These are phyloP conservation scores for Favolaschia claudopus DNA, from an alignment of 768 basidiomycete species.

Conservation along the genomic window DNA sequence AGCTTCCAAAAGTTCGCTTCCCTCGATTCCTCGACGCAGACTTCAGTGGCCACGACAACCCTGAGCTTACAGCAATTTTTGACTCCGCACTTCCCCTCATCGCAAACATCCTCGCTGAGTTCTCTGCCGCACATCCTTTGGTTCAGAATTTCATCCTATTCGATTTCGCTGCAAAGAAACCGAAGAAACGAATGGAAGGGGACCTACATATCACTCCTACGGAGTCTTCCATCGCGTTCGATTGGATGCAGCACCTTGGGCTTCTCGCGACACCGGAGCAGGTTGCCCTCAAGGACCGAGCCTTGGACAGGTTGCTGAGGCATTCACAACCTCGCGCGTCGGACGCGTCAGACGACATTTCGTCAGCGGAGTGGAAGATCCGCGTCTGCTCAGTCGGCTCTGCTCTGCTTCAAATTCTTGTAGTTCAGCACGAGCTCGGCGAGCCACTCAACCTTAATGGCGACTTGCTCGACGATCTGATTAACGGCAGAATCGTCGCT, in stretches of 20 bases:
- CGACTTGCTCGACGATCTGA: constrained; percentile 2
- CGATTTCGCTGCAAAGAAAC: not conserved
- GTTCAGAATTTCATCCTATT: not conserved
- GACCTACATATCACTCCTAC: too few species aligned
- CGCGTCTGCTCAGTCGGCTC: not conserved
- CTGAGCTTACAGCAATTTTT: not conserved
- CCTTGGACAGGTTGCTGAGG: too few species aligned
- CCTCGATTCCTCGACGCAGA: not conserved
- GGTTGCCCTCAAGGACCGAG: too few species aligned
- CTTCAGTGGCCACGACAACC: not conserved
- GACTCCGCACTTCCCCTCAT: not conserved
- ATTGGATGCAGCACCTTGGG: too few species aligned
- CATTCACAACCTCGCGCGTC: not conserved
- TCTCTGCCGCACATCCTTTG: not conserved
- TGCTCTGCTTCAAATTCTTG: constrained; percentile 9
- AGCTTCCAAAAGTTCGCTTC: not conserved
- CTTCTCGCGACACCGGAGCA: too few species aligned
- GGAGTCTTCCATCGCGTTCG: too few species aligned
- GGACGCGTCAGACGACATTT: not conserved
- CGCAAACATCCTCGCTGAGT: not conserved
- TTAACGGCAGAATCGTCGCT: too few species aligned
- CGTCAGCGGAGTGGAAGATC: not conserved
- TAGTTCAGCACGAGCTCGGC: not conserved
- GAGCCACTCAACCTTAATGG: constrained; percentile 2
- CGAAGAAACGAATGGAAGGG: too few species aligned